Conservation (phyloP, 2,329 filamentous ascomycete genomes). For the Elsinoe ampelina region DNA sequence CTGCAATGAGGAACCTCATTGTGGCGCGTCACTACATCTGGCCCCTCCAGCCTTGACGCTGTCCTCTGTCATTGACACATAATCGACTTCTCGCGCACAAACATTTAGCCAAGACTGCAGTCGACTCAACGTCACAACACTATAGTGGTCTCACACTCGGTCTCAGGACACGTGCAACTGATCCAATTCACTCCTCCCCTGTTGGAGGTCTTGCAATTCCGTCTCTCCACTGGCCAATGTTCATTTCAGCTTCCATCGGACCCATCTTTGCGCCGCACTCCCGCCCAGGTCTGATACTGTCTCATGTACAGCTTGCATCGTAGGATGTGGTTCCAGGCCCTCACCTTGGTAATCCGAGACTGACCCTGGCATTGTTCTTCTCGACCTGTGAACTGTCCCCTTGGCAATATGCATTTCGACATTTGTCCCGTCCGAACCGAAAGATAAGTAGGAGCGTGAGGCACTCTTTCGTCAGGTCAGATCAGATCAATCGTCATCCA, state of each 20-base stretch:
- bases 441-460: not conserved
- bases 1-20: not conserved
- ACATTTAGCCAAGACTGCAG: no score
- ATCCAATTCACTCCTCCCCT: no score
- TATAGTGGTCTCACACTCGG: no score
- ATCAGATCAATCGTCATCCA: not conserved
- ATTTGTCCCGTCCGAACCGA: not conserved
- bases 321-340: not conserved
- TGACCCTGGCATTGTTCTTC: not conserved
- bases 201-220: no score
- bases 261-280: not conserved
- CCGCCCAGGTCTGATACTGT: not conserved
- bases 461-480: not conserved
- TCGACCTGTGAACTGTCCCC: not conserved
- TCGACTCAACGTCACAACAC: no score
- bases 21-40: not conserved
- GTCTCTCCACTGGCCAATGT: not conserved
- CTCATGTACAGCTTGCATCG: not conserved
- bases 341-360: not conserved
- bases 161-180: no score
- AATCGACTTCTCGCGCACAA: not conserved
- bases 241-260: not conserved
- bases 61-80: not conserved
- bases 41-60: not conserved
- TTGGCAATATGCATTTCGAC: not conserved